Evolutionary conservation across 768 basidiomycete species (phyloP), one percentile per base, ranked within the genome.

Genomic region (Suillus brevipes): DNA sequence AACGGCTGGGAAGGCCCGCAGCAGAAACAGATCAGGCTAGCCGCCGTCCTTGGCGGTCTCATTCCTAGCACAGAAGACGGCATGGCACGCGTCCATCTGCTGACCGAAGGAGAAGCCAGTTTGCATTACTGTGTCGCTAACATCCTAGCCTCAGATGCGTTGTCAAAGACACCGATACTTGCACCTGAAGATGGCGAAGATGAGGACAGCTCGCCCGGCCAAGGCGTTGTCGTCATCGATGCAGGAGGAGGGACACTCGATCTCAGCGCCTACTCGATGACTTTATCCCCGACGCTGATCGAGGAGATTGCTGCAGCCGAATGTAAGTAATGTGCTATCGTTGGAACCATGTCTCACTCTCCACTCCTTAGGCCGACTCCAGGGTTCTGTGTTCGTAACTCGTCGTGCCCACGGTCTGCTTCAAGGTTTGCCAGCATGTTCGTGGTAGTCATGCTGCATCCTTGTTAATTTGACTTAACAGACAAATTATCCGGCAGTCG

Each of bases 21-120:
- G 68, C 88, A 89, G 66, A 76, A 75, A 28, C 77, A 82, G 68
- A 85, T 89, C 76, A 82, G 88, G 4, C 72, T 73, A 28, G 88
- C 87, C 1, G 85, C 85, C 0, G 74, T 83, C 1, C 63, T 71
- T 23, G 87, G 85, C 0, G 84, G 85, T 9, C 78, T 89, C 25
- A 75, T 89, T 13, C 74, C 80, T 0, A 73, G 82, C 60, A 78
- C 72, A 0, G 64, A 70, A 1, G 74, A 73, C 14, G 82, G 79
- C 0, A 81, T 79, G 37, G 71, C 76, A 4, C 81, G 85, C 0
- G 69, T 88, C 1, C 81, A 81, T 1, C 83, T 89, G 62, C 80
- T 88, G n/a, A 88, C 86, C 0, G 87, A 89, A 66, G 87, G 87
- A 0, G 87, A 89, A 67, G 87, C 87, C 0, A 85, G 84, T 67